These are phyloP conservation scores for Letharia lupina DNA, from an alignment of 495 filamentous ascomycete genomes.

Conservation along the genomic window DNA sequence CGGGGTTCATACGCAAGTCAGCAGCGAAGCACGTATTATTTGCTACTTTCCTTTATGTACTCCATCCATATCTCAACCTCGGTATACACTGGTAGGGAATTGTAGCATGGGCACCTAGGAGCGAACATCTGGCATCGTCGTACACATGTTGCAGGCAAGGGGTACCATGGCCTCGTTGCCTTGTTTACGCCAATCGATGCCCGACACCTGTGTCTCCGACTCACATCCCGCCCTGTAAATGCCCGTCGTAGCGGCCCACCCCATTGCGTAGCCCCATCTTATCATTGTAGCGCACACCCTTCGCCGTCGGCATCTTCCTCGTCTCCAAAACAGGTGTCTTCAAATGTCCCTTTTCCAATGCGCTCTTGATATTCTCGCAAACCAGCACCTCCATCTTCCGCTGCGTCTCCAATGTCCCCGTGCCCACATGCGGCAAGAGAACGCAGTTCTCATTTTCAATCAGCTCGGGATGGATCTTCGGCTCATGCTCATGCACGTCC, in stretches of 20 bases:
- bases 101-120: no score
- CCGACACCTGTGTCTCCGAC: not conserved
- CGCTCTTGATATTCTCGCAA: conserved; percentile 57
- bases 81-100: not conserved
- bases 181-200: not conserved
- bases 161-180: not conserved
- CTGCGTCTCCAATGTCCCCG: conserved; percentile 55
- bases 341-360: conserved; percentile 55
- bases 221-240: not conserved
- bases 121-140: no score
- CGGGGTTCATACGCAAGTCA: not conserved
- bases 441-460: conserved; percentile 62
- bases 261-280: not conserved
- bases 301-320: conserved; percentile 27
- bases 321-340: conserved; percentile 68
- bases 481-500: conserved; percentile 68
- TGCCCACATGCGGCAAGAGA: conserved; percentile 76
- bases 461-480: conserved; percentile 60
- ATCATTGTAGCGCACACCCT: not conserved
- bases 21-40: not conserved
- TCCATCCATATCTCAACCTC: not conserved
- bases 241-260: not conserved
- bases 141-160: not conserved
- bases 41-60: not conserved
- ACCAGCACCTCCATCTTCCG: conserved; percentile 72